Conservation (phyloP, 2,329 filamentous ascomycete genomes). For the Aspergillus tanneri region DNA sequence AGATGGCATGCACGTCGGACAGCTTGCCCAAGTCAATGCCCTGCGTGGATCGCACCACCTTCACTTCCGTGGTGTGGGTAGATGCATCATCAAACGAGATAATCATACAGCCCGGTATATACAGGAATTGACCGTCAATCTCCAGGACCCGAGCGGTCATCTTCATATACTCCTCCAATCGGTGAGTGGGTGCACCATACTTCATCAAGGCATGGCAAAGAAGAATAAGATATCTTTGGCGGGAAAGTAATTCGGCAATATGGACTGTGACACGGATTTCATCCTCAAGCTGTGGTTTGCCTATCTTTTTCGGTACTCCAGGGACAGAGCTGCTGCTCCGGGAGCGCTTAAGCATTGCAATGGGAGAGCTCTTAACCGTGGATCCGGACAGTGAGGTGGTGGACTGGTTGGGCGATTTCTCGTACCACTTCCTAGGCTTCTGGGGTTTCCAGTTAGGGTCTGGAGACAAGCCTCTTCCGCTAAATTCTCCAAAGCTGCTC, state of each 20-base stretch:
- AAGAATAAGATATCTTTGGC: conserved; percentile 81
- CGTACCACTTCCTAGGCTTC: conserved; percentile 41
- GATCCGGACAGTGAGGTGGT: conserved; percentile 35
- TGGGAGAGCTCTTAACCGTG: conserved; percentile 30
- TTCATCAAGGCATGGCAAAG: conserved; percentile 86
- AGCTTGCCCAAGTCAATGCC: conserved; percentile 49
- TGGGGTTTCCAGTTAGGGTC: conserved; percentile 33
- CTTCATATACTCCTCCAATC: conserved; percentile 85
- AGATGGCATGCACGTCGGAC: conserved; percentile 48
- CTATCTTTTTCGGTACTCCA: conserved; percentile 28
- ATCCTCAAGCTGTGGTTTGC: conserved; percentile 43
- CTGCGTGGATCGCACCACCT: conserved; percentile 45
- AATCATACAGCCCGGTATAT: conserved; percentile 92
- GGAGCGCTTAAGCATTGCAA: conserved; percentile 36
- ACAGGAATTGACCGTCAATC: conserved; percentile 87
- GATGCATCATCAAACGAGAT: conserved; percentile 71
- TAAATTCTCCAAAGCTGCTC: conserved; percentile 33
- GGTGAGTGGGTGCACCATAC: conserved; percentile 89
- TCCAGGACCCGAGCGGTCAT: conserved; percentile 86
- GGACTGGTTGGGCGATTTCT: conserved; percentile 39
- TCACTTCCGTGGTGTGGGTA: conserved; percentile 51
- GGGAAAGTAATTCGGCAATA: conserved; percentile 68
- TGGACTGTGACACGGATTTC: conserved; percentile 62
- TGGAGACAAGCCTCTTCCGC: conserved; percentile 32
- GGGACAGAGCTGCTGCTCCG: conserved; percentile 36